Evolutionary conservation across 345 rosid genomes (phyloP).

Genomic region (Populus alba): DNA sequence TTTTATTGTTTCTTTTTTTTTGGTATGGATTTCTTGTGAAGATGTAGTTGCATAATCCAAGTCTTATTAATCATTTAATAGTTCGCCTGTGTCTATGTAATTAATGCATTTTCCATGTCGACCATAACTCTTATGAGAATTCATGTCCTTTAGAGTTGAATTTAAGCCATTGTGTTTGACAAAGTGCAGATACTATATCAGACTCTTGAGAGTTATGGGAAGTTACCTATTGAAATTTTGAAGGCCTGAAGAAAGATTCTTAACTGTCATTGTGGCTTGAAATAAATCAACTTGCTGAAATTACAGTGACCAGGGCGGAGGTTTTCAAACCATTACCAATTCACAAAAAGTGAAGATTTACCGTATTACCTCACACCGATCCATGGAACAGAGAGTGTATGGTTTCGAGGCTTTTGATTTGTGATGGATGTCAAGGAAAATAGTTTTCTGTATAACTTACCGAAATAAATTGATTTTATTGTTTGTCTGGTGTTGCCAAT

Average conservation of each 20-base stretch:
- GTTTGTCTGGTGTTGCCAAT: neutral
- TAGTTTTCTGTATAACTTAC: neutral
- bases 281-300: slow-evolving; percentile 2
- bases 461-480: neutral
- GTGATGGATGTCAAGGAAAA: neutral
- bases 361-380: neutral
- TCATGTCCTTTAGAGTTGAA: neutral
- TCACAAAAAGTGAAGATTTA: neutral
- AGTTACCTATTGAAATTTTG: neutral
- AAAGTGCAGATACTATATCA: slow-evolving; percentile 3
- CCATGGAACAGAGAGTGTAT: neutral
- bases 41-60: neutral
- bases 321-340: neutral
- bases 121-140: neutral
- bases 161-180: neutral
- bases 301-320: slow-evolving; percentile 1
- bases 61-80: neutral
- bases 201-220: neutral
- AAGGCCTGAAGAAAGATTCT: neutral
- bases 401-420: neutral
- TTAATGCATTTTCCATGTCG: neutral
- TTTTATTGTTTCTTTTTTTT: neutral
- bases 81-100: neutral
- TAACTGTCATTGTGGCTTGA: neutral
- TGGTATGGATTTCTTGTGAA: neutral